Conservation (phyloP, 805 yeast genomes). For the Clavispora phyllophila region DNA sequence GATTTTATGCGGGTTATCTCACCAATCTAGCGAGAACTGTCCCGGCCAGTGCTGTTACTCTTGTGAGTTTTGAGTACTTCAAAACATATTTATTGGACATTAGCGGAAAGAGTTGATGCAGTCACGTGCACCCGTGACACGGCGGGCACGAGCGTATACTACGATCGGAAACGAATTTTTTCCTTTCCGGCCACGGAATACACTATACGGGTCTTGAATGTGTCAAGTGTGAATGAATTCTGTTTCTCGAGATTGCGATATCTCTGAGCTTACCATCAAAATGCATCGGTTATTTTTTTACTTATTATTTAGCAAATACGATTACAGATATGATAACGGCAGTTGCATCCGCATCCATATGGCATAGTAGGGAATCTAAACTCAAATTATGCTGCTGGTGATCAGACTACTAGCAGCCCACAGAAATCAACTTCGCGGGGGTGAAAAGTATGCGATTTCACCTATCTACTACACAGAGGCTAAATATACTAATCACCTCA, state of each 20-base stretch:
- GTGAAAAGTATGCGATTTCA: no score
- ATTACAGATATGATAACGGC: background rate
- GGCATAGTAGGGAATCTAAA: no score
- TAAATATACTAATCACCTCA: no score
- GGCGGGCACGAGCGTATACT: background rate
- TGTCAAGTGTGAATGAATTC: background rate
- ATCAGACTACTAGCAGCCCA: no score
- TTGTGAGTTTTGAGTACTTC: slow-evolving; percentile 85
- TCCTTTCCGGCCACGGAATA: background rate
- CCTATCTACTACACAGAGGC: no score
- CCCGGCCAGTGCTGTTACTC: slow-evolving; percentile 93
- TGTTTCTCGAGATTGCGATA: background rate
- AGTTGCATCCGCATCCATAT: no score
- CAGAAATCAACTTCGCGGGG: no score
- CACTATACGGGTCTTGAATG: background rate
- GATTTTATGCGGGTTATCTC: slow-evolving; percentile 85
- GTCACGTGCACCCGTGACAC: slow-evolving; percentile 15
- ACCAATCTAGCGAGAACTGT: slow-evolving; percentile 86
- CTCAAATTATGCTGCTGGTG: no score
- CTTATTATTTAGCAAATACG: background rate
- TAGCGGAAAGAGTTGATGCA: slow-evolving; percentile 17
- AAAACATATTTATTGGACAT: slow-evolving; percentile 46
- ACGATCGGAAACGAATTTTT: background rate
- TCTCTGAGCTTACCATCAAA: background rate
- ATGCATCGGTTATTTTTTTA: background rate